Evolutionary conservation across 2,329 filamentous ascomycete genomes (phyloP).

Genomic region (Colletotrichum gigasporum): DNA sequence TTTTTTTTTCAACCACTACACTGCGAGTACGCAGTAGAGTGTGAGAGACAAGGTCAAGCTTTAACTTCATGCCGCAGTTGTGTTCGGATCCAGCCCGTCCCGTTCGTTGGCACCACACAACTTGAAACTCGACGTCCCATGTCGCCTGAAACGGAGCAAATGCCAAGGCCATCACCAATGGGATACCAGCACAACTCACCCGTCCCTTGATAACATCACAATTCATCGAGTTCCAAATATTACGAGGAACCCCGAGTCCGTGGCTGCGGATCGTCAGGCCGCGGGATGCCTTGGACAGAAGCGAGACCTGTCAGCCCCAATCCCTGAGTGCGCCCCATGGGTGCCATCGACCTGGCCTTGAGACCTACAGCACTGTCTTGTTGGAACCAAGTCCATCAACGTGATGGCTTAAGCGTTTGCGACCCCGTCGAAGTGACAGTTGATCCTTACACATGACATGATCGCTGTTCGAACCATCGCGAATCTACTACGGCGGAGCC

Average conservation of each 20-base stretch:
- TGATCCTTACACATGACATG: not conserved
- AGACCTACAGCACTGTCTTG: not conserved
- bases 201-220: not conserved
- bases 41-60: slow-evolving; percentile 19
- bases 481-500: not conserved
- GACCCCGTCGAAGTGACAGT: not conserved
- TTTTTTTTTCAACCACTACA: not conserved
- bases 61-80: slow-evolving; percentile 24
- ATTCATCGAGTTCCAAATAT: not conserved
- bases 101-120: slow-evolving; percentile 35
- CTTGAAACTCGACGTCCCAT: slow-evolving; percentile 36
- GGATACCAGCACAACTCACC: not conserved
- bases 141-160: slow-evolving; percentile 37
- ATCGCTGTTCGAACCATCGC: not conserved
- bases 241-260: slow-evolving; percentile 16
- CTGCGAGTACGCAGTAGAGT: too few species aligned
- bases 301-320: slow-evolving; percentile 18
- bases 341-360: not conserved
- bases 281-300: slow-evolving; percentile 10
- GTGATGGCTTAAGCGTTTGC: not conserved
- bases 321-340: not conserved
- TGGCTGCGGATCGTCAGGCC: slow-evolving; percentile 15
- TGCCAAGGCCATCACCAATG: slow-evolving; percentile 1
- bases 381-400: not conserved
- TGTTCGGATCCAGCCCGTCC: slow-evolving; percentile 37